Base-by-base conservation (phyloP, 2,329 filamentous ascomycete species). In the Penicillium janthinellum region DNA sequence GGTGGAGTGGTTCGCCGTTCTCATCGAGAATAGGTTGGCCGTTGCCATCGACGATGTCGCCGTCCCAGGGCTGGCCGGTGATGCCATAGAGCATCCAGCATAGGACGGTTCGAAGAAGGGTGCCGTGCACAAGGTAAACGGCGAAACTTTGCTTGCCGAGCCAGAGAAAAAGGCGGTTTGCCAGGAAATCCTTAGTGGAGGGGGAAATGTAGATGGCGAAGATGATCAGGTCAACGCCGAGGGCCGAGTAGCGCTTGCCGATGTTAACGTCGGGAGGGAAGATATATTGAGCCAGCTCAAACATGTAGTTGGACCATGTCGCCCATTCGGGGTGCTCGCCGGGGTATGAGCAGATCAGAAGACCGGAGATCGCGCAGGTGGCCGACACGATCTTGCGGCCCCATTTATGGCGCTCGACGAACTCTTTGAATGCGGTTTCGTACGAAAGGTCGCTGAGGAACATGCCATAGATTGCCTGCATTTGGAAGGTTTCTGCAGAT, bases 111-210 rank as follows among this genome's bases (percentile, higher is more conserved):
- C 83, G 80, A 42, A 85, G 70, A 10, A 85, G 76, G 0, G 82
- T 84, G 49, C 83, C 83, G 67, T 85, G 83, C 11, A 80, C 76
- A 5, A 85, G 78, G 67, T 85, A 85, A 6, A 85, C 82, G 22
- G 83, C 82, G 60, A 84, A 84, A 56, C 79, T 82, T 68, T 84
- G 82, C 60, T 79, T 78, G 15, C 83, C 83, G 3, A 84, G 74
- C 81, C 81, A 84, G 60, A 83, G 79, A 39, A 84, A 79, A 2
- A 81, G 64, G 22, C 78, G 77, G 68, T 81, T 82, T 3, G 81
- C 80, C 25, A 85, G 78, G 25, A 83, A 74, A 28, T 76, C 76
- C 63, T 83, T 82, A 8, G 82, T 72, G 4, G 75, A 69, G 0
- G 81, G 81, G 1, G 81, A 83, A n/a, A 84, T 70, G 72, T 79